These are phyloP conservation scores for Fomitopsis betulina DNA, from an alignment of 1,284 basidiomycete genomes.

Conservation along the genomic window DNA sequence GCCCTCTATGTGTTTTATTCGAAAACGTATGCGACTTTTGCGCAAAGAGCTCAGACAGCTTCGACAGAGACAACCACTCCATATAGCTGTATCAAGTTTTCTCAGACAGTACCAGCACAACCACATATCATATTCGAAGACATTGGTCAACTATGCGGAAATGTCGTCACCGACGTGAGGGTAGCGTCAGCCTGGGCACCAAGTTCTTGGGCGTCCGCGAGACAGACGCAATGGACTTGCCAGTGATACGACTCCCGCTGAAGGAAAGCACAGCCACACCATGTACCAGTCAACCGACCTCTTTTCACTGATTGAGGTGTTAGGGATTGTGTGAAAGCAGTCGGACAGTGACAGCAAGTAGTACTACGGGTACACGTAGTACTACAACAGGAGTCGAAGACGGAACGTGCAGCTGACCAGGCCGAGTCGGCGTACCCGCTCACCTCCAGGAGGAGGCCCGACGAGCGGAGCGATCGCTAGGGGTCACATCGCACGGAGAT, in stretches of 20 bases:
- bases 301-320: constrained; percentile 15
- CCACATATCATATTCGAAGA: no score
- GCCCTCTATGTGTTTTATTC: no score
- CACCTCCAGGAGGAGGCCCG: constrained; percentile 16
- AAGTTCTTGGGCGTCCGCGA: no score
- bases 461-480: constrained; percentile 17
- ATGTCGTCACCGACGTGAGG: no score
- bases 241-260: constrained; percentile 18
- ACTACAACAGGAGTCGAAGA: no score
- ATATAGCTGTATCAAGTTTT: no score
- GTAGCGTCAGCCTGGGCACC: no score
- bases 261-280: constrained; percentile 17
- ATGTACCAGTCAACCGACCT: constrained; percentile 18
- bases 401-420: not conserved
- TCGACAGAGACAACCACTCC: no score
- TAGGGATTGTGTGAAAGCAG: constrained; percentile 13
- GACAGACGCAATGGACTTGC: constrained; percentile 15
- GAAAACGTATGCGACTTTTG: no score
- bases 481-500: constrained; percentile 18
- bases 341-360: constrained; percentile 13
- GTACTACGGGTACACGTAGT: constrained; percentile 17
- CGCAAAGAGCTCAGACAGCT: no score
- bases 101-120: no score
- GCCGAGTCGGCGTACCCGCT: constrained; percentile 14
- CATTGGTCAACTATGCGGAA: no score